Conservation (phyloP, 1,139 yeast species). For the Citeromyces hawaiiensis region DNA sequence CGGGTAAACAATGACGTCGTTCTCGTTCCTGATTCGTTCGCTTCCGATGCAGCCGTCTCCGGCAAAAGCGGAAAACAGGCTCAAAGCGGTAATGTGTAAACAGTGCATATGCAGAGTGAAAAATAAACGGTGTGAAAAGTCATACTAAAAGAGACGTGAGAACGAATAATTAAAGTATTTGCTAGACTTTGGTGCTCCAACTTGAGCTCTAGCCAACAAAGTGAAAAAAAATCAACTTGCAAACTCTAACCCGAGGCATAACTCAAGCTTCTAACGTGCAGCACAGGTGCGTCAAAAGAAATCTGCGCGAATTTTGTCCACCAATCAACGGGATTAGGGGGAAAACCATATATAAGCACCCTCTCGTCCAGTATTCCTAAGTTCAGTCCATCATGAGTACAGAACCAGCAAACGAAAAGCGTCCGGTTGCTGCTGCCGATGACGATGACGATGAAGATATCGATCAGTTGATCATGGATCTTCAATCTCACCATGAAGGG, state of each 20-base stretch:
- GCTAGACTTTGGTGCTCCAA: too few species aligned
- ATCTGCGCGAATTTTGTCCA: neutral
- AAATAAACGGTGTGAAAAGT: neutral
- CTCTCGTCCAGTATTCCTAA: neutral
- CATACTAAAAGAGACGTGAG: neutral
- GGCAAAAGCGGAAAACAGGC: neutral
- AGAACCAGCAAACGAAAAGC: conserved; percentile 26
- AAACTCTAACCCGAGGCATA: neutral
- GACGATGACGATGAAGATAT: conserved; percentile 62
- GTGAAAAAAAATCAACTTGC: neutral
- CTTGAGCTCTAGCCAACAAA: too few species aligned
- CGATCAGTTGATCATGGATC: conserved; percentile 78
- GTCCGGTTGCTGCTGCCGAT: conserved; percentile 37
- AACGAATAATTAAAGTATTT: too few species aligned
- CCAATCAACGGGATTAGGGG: neutral
- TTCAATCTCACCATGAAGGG: conserved; percentile 68
- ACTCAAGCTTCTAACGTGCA: neutral
- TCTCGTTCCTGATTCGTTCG: neutral
- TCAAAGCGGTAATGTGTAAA: neutral
- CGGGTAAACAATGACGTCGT: neutral
- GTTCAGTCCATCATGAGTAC: conserved; percentile 14
- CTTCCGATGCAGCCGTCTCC: neutral
- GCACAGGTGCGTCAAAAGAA: neutral
- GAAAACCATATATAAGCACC: neutral
- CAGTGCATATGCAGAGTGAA: neutral